Evolutionary conservation across 2,329 filamentous ascomycete genomes (phyloP), one percentile per base, ranked within the genome.

Genomic region (Plenodomus tracheiphilus): DNA sequence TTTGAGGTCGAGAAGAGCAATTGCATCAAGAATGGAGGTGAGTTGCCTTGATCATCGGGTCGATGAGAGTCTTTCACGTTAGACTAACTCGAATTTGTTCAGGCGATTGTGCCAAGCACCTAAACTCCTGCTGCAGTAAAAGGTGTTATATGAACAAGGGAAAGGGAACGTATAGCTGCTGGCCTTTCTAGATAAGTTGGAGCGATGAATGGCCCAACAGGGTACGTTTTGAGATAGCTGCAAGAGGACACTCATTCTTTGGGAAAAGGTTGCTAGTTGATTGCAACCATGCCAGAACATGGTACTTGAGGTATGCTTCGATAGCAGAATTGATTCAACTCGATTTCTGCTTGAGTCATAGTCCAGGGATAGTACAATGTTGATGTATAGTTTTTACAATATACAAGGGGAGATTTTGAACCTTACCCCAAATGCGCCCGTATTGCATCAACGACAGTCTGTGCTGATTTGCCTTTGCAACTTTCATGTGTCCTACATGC

Each of bases 381-480:
- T 47, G 41, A 22, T 46, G 35, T 59, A 51, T 46, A 57, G 46
- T 39, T 30, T 32, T 15, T 15, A 32, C 13, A 32, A 10, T 32
- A 15, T 15, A 32, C 13, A 37, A 48, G 52, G 41, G 44, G 46
- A 52, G 48, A 43, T n/a, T 41, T 21, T 22, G 19, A 18, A 20
- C 30, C 32, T 30, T 17, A 2, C 30, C 16, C 28, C 43, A 37
- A 17, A 20, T 21, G 6, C 22, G 5, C 10, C 6, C 6, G 22
- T 25, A 8, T 32, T 15, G 17, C 30, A 40, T 42, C 30, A 52
- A 58, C 54, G 53, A 54, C 58, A 8, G 11, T 34, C 36, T 30
- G 57, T 59, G 53, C 53, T 44, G 10, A 16, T 48, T n/a, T 19
- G 30, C 10, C 5, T 25, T 25, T 25, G 22, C 22, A 25, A 25